Base-by-base conservation (phyloP, 805 yeast species). In the Ogataea methanolica region DNA sequence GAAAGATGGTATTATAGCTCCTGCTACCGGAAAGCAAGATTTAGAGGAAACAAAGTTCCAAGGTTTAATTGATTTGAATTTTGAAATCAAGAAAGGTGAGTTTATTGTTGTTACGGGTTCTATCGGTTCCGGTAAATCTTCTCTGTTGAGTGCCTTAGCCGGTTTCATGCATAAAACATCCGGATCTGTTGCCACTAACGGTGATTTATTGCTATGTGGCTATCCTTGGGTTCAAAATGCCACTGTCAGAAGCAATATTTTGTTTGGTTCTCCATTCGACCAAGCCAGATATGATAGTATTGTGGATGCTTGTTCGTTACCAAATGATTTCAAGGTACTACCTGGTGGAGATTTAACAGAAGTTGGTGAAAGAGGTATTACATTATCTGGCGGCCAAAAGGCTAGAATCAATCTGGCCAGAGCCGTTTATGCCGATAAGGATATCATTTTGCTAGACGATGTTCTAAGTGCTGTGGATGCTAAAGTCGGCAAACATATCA, bases 341-440 rank as follows among this genome's bases (percentile, higher is more conserved):
- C 85, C 86, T 9, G 88, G 82, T 36, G 92, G 92, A 31, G 96
- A 88, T 57, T 58, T 65, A 45, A 86, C 95, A 0, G 87, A 85
- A 62, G 85, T 88, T 56, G 96, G 96, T 51, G 96, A 88, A 62
- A 75, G 88, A 62, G 96, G 96, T 58, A 82, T 88, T 42, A 86
- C 94, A 0, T 67, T 88, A 38, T 84, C 92, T n/a, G 96, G 96
- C 47, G 96, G 96, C 44, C 96, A 88, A 63, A 88, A 88, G 69
- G 92, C 95, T 0, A 76, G 96, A 63, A 76, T 86, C 44, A 79
- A 80, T 56, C 67, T 86, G 50, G 95, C 95, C 4, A 74, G 95
- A 60, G 85, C 91, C 3, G 88, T 85, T 1, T 86, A 86, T 59
- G 80, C 85, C 29, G 74, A 79, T 36, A 76, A 76, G 36, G 89